These are phyloP conservation scores for Citrus mangshanensis DNA, from an alignment of 345 rosid genomes.

Conservation along the genomic window DNA sequence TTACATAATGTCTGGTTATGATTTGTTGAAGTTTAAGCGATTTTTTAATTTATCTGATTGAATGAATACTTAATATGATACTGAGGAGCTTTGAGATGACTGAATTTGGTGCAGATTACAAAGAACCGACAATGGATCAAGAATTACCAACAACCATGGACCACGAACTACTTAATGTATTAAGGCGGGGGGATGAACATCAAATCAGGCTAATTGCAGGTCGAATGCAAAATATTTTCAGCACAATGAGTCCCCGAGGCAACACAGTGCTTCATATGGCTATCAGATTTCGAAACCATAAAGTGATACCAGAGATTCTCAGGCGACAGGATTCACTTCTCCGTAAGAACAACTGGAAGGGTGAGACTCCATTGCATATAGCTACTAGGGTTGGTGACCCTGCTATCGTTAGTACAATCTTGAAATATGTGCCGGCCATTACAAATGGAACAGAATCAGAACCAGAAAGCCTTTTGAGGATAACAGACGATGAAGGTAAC, in stretches of 20 bases:
- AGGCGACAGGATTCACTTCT: background rate
- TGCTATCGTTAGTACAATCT: background rate
- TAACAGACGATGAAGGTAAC: background rate
- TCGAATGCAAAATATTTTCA: background rate
- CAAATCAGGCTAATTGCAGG: background rate
- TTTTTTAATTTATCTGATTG: too few species aligned
- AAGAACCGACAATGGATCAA: background rate
- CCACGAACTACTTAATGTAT: background rate
- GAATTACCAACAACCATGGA: background rate
- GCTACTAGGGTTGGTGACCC: background rate
- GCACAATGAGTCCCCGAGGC: background rate
- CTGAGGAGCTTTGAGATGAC: background rate
- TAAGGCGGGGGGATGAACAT: background rate
- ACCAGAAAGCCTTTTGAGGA: background rate
- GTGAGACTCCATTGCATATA: slow-evolving; percentile 1
- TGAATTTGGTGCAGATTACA: background rate
- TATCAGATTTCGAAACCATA: background rate
- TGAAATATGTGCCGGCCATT: background rate
- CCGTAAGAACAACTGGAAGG: background rate
- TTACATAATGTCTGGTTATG: too few species aligned
- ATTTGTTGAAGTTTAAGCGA: too few species aligned
- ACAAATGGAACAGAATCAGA: background rate
- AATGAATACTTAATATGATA: too few species aligned
- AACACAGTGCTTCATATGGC: slow-evolving; percentile 12
- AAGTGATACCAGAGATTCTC: background rate